A percentile compares a stretch with the other conserved stretches of the same genome.
phyloP scores from a whole-genome alignment of 176 grass and related monocot species.

The Phragmites australis region DNA sequence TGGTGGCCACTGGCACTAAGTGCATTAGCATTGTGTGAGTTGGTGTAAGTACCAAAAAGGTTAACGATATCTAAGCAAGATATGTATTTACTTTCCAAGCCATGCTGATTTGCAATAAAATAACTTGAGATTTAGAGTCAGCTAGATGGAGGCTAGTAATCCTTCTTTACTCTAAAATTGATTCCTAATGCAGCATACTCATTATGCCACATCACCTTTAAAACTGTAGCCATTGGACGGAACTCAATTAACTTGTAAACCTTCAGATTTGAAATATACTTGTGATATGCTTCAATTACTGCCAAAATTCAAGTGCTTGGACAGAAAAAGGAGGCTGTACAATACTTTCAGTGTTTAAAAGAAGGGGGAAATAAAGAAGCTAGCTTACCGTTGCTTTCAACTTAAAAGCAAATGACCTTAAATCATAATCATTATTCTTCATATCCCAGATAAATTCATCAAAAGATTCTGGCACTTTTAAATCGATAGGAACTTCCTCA shows the following conservation, averaged over 20 bases:
- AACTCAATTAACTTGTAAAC: not conserved
- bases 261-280: not conserved
- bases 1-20: conserved; percentile 5
- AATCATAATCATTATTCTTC: conserved; percentile 86
- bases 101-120: conserved; percentile 6
- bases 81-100: not conserved
- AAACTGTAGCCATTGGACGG: not conserved
- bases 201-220: not conserved
- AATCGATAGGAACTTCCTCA: conserved; percentile 60
- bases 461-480: conserved; percentile 82
- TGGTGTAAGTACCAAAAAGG: not conserved
- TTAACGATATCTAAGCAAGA: conserved; percentile 1
- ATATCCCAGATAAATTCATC: conserved; percentile 86
- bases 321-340: not conserved
- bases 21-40: not conserved
- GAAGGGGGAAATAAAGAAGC: not conserved
- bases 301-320: not conserved
- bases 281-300: not conserved
- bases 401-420: conserved; percentile 74
- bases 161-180: conserved; percentile 9
- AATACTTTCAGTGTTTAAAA: not conserved
- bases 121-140: conserved; percentile 1
- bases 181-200: not conserved
- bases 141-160: not conserved
- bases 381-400: conserved; percentile 74